A percentile compares a stretch with the other conserved stretches of the same genome.
These are phyloP conservation scores for Sarocladium brachiariae DNA, from an alignment of 2,329 filamentous ascomycete genomes.

Conservation along the genomic window DNA sequence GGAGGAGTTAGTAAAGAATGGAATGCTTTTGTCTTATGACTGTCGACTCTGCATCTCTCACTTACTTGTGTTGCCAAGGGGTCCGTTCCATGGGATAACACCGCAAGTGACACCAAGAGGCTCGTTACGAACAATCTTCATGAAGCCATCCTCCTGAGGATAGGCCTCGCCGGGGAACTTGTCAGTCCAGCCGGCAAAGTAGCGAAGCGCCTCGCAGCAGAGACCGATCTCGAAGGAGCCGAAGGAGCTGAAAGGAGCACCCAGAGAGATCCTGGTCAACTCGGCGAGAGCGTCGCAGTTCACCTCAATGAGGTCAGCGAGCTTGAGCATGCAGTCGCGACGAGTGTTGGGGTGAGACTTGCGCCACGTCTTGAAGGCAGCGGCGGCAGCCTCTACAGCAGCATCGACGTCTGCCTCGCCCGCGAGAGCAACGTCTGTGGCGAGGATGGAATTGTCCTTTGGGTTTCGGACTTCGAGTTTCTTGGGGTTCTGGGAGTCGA, in stretches of 20 bases:
- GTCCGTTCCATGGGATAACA: conserved; percentile 49
- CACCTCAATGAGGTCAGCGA: conserved; percentile 35
- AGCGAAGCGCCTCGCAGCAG: conserved; percentile 14
- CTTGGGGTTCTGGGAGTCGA: conserved; percentile 34
- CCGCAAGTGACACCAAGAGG: conserved; percentile 23
- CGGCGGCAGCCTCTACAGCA: conserved; percentile 37
- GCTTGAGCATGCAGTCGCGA: conserved; percentile 32
- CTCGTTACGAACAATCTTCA: conserved; percentile 30
- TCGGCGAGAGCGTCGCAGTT: conserved; percentile 27
- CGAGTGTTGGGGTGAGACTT: conserved; percentile 29
- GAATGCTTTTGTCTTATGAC: too few species aligned
- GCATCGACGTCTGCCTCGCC: conserved; percentile 38
- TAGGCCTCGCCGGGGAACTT: conserved; percentile 30
- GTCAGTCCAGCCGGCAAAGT: conserved; percentile 29
- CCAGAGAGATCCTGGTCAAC: conserved; percentile 38
- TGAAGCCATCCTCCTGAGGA: conserved; percentile 38
- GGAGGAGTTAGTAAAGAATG: too few species aligned
- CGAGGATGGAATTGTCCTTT: conserved; percentile 39
- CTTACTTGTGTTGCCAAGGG: conserved; percentile 23
- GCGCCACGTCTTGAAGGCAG: conserved; percentile 38
- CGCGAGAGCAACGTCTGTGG: conserved; percentile 39
- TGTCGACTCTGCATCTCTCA: neutral
- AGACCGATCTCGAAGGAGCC: conserved; percentile 34
- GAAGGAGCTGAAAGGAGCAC: conserved; percentile 36
- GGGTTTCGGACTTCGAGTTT: conserved; percentile 44